These are phyloP conservation scores for Chlamydomonas sphaeroides DNA, from an alignment of 139 green algal genomes.

Conservation along the genomic window DNA sequence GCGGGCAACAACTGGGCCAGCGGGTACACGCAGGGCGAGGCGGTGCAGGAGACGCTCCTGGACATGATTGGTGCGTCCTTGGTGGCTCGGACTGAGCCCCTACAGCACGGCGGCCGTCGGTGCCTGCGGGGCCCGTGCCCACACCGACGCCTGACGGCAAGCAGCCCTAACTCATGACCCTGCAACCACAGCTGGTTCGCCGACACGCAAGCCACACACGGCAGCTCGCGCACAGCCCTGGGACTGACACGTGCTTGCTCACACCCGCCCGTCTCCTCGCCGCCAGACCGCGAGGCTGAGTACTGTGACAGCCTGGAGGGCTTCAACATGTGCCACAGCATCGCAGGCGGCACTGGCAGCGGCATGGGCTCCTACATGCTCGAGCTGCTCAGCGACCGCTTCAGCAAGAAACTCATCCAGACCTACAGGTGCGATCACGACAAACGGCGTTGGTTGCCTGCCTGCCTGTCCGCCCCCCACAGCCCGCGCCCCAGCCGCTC, in stretches of 20 bases:
- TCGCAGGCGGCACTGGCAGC: constrained; percentile 95
- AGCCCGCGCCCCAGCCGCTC: too few relatives aligned
- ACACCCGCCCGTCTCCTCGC: not conserved
- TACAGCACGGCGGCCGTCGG: too few relatives aligned
- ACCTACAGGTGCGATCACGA: constrained; percentile 85
- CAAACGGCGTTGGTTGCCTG: too few relatives aligned
- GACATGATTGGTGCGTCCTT: constrained; percentile 96
- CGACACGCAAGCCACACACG: too few relatives aligned
- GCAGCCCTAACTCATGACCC: too few relatives aligned
- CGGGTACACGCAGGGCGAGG: constrained; percentile 93
- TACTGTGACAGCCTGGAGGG: constrained; percentile 97
- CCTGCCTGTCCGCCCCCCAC: too few relatives aligned
- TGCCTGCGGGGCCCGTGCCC: not conserved
- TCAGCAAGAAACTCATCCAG: constrained; percentile 96
- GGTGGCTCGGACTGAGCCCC: not conserved
- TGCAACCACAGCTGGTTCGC: too few relatives aligned
- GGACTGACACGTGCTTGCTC: too few relatives aligned
- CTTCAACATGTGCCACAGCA: constrained; percentile 97
- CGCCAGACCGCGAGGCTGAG: constrained; percentile 94
- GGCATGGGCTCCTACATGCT: constrained; percentile 98
- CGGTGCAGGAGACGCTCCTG: constrained; percentile 93
- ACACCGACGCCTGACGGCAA: too few relatives aligned
- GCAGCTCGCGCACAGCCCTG: too few relatives aligned
- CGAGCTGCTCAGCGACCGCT: constrained; percentile 93
- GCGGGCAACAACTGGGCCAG: constrained; percentile 99